Percentiles rank a stretch among this genome's conserved stretches.
phyloP scores from a whole-genome alignment of 192 early-diverging fungal genomes.

The Gonapodya prolifera region DNA sequence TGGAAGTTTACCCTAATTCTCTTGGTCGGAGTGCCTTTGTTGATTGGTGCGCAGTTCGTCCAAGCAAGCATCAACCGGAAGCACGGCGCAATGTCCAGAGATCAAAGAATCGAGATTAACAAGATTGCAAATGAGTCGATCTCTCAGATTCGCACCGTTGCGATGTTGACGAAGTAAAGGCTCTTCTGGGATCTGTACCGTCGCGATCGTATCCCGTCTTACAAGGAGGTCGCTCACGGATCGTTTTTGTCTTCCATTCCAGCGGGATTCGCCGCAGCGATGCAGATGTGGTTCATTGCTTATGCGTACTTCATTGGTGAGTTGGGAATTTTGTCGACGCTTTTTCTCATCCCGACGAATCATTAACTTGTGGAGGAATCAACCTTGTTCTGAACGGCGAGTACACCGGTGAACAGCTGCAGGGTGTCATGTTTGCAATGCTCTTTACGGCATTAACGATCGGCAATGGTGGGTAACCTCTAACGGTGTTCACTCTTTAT shows the following conservation, averaged over 20 bases:
- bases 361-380: no score
- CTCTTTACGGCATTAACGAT: not conserved
- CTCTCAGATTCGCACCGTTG: conserved; percentile 73
- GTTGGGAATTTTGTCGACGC: not conserved
- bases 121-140: conserved; percentile 20
- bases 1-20: conserved; percentile 80
- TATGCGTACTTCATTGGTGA: conserved; percentile 57
- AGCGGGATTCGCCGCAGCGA: conserved; percentile 58
- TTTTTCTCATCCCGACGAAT: no score
- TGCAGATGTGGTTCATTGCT: conserved; percentile 61
- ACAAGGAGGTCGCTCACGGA: conserved; percentile 48
- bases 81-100: not conserved
- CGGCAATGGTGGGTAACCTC: not conserved
- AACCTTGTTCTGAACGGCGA: conserved; percentile 20
- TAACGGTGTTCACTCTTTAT: not conserved
- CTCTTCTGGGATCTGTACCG: conserved; percentile 53
- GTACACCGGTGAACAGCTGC: conserved; percentile 45
- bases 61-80: conserved; percentile 8
- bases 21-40: conserved; percentile 44
- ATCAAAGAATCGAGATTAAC: not conserved
- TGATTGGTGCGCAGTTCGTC: conserved; percentile 33
- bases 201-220: conserved; percentile 46
- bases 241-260: conserved; percentile 53
- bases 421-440: conserved; percentile 61
- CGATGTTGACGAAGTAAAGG: conserved; percentile 44